Evolutionary conservation across 768 basidiomycete species (phyloP).

Genomic region (Serendipita sp.): DNA sequence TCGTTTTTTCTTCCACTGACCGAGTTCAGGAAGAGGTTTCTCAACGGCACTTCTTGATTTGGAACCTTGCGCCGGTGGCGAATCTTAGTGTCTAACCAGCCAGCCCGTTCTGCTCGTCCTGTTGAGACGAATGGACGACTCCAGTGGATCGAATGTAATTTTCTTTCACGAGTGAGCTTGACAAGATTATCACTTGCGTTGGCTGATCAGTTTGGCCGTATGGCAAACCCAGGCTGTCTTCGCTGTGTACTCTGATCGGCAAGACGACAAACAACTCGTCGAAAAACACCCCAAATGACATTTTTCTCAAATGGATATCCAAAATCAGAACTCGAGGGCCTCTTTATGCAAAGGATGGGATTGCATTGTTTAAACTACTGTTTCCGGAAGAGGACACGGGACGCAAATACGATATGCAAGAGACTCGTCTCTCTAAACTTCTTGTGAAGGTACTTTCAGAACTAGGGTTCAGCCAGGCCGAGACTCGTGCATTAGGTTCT

Average conservation of each 20-base stretch:
- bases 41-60: too few species aligned
- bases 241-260: background rate
- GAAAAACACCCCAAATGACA: background rate
- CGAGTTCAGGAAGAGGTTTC: too few species aligned
- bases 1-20: too few species aligned
- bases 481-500: conserved; percentile 11
- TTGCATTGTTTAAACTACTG: conserved; percentile 53
- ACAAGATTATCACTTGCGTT: background rate
- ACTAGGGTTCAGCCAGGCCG: conserved; percentile 17
- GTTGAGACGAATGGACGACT: too few species aligned
- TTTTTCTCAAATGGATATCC: conserved; percentile 11
- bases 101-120: too few species aligned
- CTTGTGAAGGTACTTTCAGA: conserved; percentile 32
- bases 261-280: background rate
- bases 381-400: conserved; percentile 68
- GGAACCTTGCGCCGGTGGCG: too few species aligned
- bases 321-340: conserved; percentile 17
- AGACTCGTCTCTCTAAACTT: conserved; percentile 37
- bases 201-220: background rate
- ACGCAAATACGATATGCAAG: conserved; percentile 61
- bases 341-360: conserved; percentile 37
- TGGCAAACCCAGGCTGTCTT: background rate
- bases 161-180: background rate
- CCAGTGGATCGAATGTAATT: background rate
- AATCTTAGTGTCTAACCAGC: too few species aligned